Evolutionary conservation across 495 filamentous ascomycete species (phyloP).

Genomic region (Aspergillus cavernicola): DNA sequence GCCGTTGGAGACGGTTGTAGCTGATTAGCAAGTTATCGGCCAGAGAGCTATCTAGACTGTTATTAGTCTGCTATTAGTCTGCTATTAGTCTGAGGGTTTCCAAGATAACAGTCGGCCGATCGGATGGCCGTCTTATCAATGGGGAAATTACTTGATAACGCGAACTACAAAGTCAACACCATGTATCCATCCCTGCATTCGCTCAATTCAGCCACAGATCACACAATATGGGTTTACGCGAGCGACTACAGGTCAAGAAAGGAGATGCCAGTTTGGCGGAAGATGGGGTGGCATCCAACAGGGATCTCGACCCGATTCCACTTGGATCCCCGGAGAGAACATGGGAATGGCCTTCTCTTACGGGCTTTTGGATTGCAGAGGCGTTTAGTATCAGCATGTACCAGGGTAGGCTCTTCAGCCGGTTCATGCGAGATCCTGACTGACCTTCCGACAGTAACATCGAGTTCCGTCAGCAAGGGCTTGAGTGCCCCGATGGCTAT

Average conservation of each 20-base stretch:
- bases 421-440: not conserved
- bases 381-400: constrained; percentile 25
- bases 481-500: constrained; percentile 17
- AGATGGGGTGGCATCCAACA: constrained; percentile 14
- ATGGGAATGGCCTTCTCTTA: constrained; percentile 26
- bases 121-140: not conserved
- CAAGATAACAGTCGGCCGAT: constrained; percentile 9
- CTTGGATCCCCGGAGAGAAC: constrained; percentile 15
- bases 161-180: not conserved
- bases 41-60: not conserved
- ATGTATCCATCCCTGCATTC: not conserved
- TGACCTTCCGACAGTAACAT: constrained; percentile 14
- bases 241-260: constrained; percentile 15
- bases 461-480: constrained; percentile 13
- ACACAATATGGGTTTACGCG: constrained; percentile 10
- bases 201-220: not conserved
- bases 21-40: not conserved
- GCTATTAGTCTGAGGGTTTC: not conserved
- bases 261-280: constrained; percentile 10
- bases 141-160: not conserved
- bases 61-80: not conserved
- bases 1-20: not conserved
- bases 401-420: constrained; percentile 8
- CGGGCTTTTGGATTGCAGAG: constrained; percentile 29
- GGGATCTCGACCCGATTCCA: constrained; percentile 22